Evolutionary conservation across 768 basidiomycete genomes (phyloP).

Genomic region (Suillus paluster): DNA sequence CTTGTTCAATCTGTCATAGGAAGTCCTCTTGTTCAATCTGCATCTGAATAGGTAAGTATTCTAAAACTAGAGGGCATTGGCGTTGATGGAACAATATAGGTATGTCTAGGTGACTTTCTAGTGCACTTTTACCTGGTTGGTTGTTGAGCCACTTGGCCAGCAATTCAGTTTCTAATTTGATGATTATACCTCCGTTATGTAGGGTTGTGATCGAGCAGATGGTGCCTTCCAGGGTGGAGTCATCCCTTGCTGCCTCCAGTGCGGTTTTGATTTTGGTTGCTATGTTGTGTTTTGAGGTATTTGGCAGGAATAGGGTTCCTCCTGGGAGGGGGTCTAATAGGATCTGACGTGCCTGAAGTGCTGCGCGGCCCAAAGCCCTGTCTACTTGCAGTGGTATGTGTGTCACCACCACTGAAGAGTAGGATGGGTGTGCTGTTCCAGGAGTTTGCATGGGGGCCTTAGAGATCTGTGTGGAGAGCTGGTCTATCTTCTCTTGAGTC

Average conservation of each 20-base stretch:
- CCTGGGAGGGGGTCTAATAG: too few relatives aligned
- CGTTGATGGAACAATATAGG: constrained; percentile 3
- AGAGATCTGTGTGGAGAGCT: background rate
- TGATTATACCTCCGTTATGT: constrained; percentile 19
- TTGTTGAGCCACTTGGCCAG: background rate
- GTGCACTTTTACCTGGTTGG: background rate
- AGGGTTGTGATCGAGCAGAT: background rate
- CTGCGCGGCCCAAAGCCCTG: too few relatives aligned
- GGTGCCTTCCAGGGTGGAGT: background rate
- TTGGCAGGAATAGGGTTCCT: too few relatives aligned
- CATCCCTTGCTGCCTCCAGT: too few relatives aligned
- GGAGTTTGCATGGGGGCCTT: background rate
- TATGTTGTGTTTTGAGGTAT: too few relatives aligned
- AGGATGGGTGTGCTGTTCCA: too few relatives aligned
- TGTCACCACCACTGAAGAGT: too few relatives aligned
- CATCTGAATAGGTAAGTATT: constrained; percentile 26
- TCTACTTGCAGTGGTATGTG: too few relatives aligned
- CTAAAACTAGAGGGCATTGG: constrained; percentile 14
- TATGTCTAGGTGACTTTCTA: background rate
- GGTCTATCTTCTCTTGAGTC: background rate
- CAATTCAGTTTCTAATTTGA: constrained; percentile 9
- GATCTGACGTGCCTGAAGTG: too few relatives aligned
- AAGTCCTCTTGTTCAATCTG: constrained; percentile 9
- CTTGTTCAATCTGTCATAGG: constrained; percentile 21
- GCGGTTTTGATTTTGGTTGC: too few relatives aligned